Evolutionary conservation across 2,329 filamentous ascomycete genomes (phyloP), one percentile per base, ranked within the genome.

Genomic region (Penicillium sp.): DNA sequence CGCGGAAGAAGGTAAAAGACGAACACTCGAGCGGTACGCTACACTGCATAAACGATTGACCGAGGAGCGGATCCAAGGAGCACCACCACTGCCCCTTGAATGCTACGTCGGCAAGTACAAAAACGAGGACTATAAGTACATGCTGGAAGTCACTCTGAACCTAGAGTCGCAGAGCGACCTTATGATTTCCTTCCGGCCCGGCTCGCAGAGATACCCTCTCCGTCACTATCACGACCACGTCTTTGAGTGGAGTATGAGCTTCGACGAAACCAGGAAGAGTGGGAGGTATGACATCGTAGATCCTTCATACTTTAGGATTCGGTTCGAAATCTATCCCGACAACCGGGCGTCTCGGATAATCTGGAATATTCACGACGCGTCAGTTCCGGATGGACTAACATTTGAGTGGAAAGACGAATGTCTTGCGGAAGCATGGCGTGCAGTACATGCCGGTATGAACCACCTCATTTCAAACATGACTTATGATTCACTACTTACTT

Each of bases 171-270:
- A 33, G n/a, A 26, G 19, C 6, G n/a, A 13, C 6, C 47, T 49
- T 4, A 37, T 40, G 29, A 13, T 49, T 22, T 44, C 19, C 6
- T 40, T 49, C 28, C 47, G 33, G 21, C 28, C 12, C 2, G 29
- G 13, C 8, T 45, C 47, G 2, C 28, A 49, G n/a, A 4, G 7
- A 6, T 49, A 45, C n/a, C 6, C 37, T 10, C 47, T 49, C 7
- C 41, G 47, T 40, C 47, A 49, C 43, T 45, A 40, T 10, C 41
- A 45, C 6, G 34, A 40, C 15, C 34, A 49, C 28, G 42, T 39
- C n/a, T 49, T 49, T 19, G 47, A 49, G 37, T 49, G 47, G 47
- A 45, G 41, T 22, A 19, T 49, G 28, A 19, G 33, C 19, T 38
- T 39, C 13, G 47, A 49, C 17, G 40, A 35, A 15, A n/a, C n/a